Evolutionary conservation across 495 filamentous ascomycete species (phyloP).

Genomic region (Acidiella bohemica): DNA sequence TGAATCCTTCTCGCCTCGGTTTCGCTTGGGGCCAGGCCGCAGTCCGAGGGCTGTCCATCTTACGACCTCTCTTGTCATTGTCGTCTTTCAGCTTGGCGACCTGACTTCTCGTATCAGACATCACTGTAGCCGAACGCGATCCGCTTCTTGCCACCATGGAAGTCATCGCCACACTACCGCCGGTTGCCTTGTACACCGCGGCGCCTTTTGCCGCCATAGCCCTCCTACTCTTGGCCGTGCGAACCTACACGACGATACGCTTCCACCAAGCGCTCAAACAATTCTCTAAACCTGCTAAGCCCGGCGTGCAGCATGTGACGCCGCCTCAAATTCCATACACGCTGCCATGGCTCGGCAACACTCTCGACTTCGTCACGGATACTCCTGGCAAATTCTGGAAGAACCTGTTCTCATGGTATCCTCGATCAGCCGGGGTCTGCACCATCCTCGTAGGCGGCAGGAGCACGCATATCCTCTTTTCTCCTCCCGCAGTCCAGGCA

Average conservation of each 20-base stretch:
- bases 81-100: too few species aligned
- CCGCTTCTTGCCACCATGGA: too few species aligned
- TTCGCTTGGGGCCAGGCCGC: too few species aligned
- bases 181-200: constrained; percentile 1
- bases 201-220: not conserved
- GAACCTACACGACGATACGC: constrained; percentile 4
- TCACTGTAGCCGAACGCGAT: too few species aligned
- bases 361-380: constrained; percentile 9
- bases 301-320: constrained; percentile 1
- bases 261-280: constrained; percentile 9
- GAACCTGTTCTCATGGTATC: constrained; percentile 14
- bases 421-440: constrained; percentile 15
- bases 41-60: too few species aligned
- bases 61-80: too few species aligned
- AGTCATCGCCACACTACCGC: too few species aligned
- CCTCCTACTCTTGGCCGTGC: not conserved
- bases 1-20: too few species aligned
- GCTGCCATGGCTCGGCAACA: constrained; percentile 19
- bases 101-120: too few species aligned
- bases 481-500: constrained; percentile 14
- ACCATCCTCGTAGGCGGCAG: constrained; percentile 17
- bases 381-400: constrained; percentile 17
- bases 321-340: constrained; percentile 21
- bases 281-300: not conserved
- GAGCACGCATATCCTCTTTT: constrained; percentile 18